Conservation (phyloP, 2,329 filamentous ascomycete genomes). For the Ceratocystis diversiconidia region DNA sequence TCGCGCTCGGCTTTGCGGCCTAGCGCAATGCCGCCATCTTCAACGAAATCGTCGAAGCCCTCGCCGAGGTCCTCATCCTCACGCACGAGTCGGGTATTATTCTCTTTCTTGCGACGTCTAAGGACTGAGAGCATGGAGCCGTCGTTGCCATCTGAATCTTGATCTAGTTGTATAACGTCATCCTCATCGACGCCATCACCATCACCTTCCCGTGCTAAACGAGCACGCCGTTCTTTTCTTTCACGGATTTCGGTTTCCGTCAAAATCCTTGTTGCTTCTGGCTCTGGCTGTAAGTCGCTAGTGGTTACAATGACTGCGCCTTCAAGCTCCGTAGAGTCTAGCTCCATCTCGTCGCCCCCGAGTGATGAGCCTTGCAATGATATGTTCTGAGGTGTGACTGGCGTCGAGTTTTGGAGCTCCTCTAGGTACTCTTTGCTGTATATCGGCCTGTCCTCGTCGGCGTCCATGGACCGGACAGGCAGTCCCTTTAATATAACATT, state of each 20-base stretch:
- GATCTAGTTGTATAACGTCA: conserved; percentile 45
- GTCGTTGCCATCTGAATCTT: conserved; percentile 31
- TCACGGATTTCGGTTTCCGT: conserved; percentile 76
- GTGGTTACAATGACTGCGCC: conserved; percentile 50
- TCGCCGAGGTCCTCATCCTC: conserved; percentile 91
- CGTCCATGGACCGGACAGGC: conserved; percentile 41
- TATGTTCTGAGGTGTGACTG: conserved; percentile 59
- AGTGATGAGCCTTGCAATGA: conserved; percentile 29
- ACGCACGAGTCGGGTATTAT: conserved; percentile 58
- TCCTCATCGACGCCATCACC: conserved; percentile 31
- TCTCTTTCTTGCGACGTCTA: conserved; percentile 39
- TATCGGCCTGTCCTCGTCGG: conserved; percentile 54
- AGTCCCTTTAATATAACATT: conserved; percentile 34
- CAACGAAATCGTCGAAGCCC: conserved; percentile 83
- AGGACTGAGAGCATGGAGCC: conserved; percentile 13
- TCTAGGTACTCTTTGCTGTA: conserved; percentile 81
- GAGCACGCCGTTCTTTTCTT: conserved; percentile 78
- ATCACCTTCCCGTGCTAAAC: conserved; percentile 53
- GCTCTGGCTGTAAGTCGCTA: conserved; percentile 24
- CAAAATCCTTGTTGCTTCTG: conserved; percentile 43
- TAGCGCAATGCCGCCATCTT: conserved; percentile 66
- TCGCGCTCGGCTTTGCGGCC: conserved; percentile 68
- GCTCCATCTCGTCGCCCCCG: conserved; percentile 36
- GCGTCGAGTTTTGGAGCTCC: conserved; percentile 74
- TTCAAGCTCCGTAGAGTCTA: conserved; percentile 47